phyloP scores from a whole-genome alignment of 176 grass and related monocot genomes.

The Raddia guianensis region DNA sequence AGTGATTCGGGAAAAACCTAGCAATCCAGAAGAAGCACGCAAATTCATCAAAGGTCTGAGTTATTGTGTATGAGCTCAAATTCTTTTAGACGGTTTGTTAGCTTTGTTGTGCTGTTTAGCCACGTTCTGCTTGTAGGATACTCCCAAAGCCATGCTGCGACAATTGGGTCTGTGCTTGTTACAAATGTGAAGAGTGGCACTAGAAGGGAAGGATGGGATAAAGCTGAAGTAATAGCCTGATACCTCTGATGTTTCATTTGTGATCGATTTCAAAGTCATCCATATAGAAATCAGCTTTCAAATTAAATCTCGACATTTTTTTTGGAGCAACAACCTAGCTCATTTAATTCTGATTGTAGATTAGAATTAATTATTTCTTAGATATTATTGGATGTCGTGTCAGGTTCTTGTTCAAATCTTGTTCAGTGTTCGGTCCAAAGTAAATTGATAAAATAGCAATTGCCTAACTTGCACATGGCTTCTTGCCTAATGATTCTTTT shows the following conservation, averaged over 20 bases:
- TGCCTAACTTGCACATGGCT: neutral
- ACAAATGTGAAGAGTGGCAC: conserved; percentile 84
- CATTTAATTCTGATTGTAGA: neutral
- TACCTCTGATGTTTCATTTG: conserved; percentile 23
- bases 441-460: conserved; percentile 15
- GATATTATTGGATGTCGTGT: conserved; percentile 14
- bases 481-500: neutral
- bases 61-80: conserved; percentile 20
- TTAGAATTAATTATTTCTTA: conserved; percentile 21
- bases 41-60: conserved; percentile 84
- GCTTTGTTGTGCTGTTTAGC: neutral
- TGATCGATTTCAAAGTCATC: too few species aligned
- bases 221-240: conserved; percentile 69
- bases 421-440: conserved; percentile 6
- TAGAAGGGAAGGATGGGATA: conserved; percentile 86
- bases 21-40: conserved; percentile 72
- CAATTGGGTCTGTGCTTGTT: conserved; percentile 89
- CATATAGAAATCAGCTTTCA: neutral
- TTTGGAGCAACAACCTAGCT: conserved; percentile 15
- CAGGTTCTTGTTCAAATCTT: neutral
- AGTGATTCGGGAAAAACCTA: conserved; percentile 95
- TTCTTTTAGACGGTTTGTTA: conserved; percentile 29
- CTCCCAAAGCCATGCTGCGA: conserved; percentile 83
- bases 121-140: conserved; percentile 63
- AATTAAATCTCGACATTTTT: neutral